Percentiles rank a stretch among this genome's conserved stretches.
phyloP scores from a whole-genome alignment of 345 rosid species.

The Brassica nigra region DNA sequence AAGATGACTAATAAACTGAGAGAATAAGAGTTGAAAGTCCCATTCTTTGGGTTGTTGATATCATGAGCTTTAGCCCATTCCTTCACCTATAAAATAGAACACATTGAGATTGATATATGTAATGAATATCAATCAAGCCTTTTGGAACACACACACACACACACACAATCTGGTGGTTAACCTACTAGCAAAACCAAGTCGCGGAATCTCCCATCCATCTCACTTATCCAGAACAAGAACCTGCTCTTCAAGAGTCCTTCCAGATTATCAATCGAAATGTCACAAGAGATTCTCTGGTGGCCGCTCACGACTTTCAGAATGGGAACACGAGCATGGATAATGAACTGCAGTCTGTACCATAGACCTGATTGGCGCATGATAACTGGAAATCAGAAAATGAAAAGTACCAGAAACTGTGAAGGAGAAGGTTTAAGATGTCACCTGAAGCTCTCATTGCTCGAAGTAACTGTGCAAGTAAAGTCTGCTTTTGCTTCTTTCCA shows the following conservation, averaged over 20 bases:
- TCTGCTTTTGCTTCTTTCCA: constrained; percentile 71
- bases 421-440: constrained; percentile 15
- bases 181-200: constrained; percentile 77
- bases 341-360: constrained; percentile 55
- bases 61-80: constrained; percentile 94
- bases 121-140: not conserved
- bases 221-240: constrained; percentile 74
- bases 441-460: constrained; percentile 66
- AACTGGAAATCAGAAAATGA: constrained; percentile 21
- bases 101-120: not conserved
- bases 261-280: constrained; percentile 80
- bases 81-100: constrained; percentile 64
- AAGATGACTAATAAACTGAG: constrained; percentile 83
- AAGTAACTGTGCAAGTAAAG: constrained; percentile 55
- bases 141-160: constrained; percentile 8
- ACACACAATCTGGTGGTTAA: constrained; percentile 13
- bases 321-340: constrained; percentile 77
- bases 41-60: constrained; percentile 69
- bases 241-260: constrained; percentile 76
- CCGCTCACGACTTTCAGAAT: constrained; percentile 66
- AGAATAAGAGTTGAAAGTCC: constrained; percentile 79
- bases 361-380: constrained; percentile 47
- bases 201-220: constrained; percentile 82
- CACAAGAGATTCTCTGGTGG: constrained; percentile 65
- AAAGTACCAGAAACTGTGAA: constrained; percentile 3